Percentiles rank a stretch among this genome's conserved stretches.
These are phyloP conservation scores for Fusarium duplospermum DNA, from an alignment of 2,329 filamentous ascomycete species.

Conservation along the genomic window DNA sequence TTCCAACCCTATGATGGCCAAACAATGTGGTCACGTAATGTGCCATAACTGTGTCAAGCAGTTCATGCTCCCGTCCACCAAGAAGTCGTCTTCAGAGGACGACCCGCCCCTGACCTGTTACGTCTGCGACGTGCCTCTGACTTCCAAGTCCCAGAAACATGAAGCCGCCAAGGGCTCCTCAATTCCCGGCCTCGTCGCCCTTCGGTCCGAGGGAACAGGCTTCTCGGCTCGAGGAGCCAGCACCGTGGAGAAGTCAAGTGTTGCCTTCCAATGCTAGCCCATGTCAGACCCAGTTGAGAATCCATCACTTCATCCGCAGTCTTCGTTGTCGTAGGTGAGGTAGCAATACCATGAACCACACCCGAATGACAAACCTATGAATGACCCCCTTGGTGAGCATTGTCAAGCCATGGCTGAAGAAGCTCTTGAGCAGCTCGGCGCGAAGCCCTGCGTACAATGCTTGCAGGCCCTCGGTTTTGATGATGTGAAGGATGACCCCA, in stretches of 20 bases:
- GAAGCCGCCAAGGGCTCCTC: slow-evolving; percentile 64
- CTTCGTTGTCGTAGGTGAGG: slow-evolving; percentile 42
- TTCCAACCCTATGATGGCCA: slow-evolving; percentile 83
- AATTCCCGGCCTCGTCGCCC: slow-evolving; percentile 78
- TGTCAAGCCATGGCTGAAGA: slow-evolving; percentile 86
- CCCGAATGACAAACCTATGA: slow-evolving; percentile 76
- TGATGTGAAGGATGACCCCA: slow-evolving; percentile 68
- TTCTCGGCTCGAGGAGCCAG: slow-evolving; percentile 90
- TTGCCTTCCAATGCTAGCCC: slow-evolving; percentile 83
- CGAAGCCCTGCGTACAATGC: slow-evolving; percentile 81
- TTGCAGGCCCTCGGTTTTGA: slow-evolving; percentile 71
- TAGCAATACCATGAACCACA: slow-evolving; percentile 69
- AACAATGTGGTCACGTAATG: slow-evolving; percentile 91
- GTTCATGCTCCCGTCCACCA: slow-evolving; percentile 75
- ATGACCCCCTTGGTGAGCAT: slow-evolving; percentile 88
- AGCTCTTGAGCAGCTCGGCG: slow-evolving; percentile 83
- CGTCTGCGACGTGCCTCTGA: slow-evolving; percentile 87
- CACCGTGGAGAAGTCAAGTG: slow-evolving; percentile 80
- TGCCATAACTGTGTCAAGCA: slow-evolving; percentile 87
- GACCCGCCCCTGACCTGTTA: slow-evolving; percentile 73
- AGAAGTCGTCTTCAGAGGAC: slow-evolving; percentile 52
- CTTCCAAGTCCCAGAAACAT: slow-evolving; percentile 58
- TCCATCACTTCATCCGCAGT: slow-evolving; percentile 31
- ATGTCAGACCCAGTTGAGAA: not conserved
- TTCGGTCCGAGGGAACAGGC: slow-evolving; percentile 89